Percentiles rank a stretch among this genome's conserved stretches.
Evolutionary conservation across 257 asterid species (phyloP).

Genomic region (Gentiana straminea): DNA sequence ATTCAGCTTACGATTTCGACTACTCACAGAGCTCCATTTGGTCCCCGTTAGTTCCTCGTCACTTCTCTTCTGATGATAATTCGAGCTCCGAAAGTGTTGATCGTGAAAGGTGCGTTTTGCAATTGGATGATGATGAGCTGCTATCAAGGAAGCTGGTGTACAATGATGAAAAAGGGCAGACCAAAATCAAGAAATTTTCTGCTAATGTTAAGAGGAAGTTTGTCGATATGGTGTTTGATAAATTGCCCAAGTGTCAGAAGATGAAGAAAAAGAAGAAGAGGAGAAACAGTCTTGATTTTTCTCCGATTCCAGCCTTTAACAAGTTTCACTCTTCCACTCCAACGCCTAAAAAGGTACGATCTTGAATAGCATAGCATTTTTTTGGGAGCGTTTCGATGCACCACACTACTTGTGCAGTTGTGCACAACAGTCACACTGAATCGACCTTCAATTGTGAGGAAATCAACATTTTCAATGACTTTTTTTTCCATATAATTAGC

Average conservation of each 20-base stretch:
- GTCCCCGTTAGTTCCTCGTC: conserved; percentile 72
- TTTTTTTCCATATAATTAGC: no score
- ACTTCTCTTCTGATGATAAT: conserved; percentile 4
- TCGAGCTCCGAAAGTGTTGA: not conserved
- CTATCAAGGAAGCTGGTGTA: conserved; percentile 31
- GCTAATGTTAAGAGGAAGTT: conserved; percentile 49
- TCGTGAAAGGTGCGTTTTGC: not conserved
- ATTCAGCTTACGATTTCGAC: conserved; percentile 76
- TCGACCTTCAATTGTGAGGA: not conserved
- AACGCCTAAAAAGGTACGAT: conserved; percentile 42
- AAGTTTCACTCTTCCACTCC: conserved; percentile 25
- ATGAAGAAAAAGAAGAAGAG: conserved; percentile 29
- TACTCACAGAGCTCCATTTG: conserved; percentile 90
- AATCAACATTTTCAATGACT: not conserved
- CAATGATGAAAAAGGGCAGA: conserved; percentile 13
- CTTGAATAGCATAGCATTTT: not conserved
- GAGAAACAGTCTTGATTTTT: conserved; percentile 21
- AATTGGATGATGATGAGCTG: conserved; percentile 5
- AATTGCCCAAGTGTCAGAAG: conserved; percentile 27
- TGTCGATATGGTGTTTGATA: conserved; percentile 19
- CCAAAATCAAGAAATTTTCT: conserved; percentile 31
- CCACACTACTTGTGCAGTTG: no score
- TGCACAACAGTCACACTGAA: not conserved
- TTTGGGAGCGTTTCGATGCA: not conserved
- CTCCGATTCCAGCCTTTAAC: conserved; percentile 24